A percentile compares a stretch with the other conserved stretches of the same genome.
These are phyloP conservation scores for Ophiostoma montium DNA, from an alignment of 2,329 filamentous ascomycete species.

Conservation along the genomic window DNA sequence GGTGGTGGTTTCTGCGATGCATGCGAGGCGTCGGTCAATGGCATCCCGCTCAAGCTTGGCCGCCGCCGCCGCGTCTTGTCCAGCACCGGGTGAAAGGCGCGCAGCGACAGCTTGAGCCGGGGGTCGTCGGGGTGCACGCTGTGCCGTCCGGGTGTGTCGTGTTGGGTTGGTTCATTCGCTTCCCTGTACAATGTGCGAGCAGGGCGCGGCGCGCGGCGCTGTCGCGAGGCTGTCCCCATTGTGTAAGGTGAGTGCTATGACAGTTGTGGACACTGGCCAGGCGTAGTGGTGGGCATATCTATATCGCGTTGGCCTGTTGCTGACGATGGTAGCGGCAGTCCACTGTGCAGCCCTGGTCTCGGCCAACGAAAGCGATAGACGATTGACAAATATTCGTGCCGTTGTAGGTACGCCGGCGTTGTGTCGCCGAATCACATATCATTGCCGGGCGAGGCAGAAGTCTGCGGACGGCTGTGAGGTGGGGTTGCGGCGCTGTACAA, in stretches of 20 bases:
- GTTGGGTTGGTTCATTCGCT: not conserved
- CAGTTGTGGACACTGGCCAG: not conserved
- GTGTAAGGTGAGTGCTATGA: not conserved
- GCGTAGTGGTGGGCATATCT: not conserved
- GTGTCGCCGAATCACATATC: no score
- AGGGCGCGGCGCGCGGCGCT: not conserved
- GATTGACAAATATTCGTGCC: no score
- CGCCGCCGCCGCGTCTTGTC: conserved; percentile 1
- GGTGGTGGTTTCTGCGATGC: not conserved
- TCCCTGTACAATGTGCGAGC: no score
- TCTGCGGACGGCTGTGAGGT: no score
- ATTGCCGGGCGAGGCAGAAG: no score
- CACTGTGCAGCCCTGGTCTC: no score
- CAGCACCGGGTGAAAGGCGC: conserved; percentile 2
- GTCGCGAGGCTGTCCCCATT: not conserved
- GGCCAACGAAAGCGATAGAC: no score
- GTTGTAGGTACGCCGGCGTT: no score
- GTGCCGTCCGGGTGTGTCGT: not conserved
- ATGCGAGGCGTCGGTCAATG: not conserved
- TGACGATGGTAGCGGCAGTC: no score
- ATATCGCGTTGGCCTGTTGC: not conserved
- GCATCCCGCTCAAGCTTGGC: not conserved
- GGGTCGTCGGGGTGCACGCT: not conserved
- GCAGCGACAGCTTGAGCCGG: conserved; percentile 3
- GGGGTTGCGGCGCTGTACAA: no score